Evolutionary conservation across 441 rosid genomes (phyloP).

Genomic region (Monsonia emarginata): DNA sequence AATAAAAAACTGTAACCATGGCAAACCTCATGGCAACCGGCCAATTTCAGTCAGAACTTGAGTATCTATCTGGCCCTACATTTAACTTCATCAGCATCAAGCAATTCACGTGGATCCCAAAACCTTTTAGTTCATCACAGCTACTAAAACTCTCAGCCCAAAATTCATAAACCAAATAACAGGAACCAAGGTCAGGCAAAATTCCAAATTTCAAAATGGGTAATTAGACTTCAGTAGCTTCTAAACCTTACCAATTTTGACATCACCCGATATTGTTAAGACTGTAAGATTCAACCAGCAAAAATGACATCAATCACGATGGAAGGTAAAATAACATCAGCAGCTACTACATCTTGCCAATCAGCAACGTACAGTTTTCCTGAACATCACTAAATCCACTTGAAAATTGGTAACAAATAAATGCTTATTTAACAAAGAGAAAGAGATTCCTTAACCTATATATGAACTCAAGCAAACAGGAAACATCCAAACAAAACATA

Average conservation of each 20-base stretch:
- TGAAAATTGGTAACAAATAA: neutral
- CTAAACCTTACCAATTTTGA: neutral
- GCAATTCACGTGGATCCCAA: neutral
- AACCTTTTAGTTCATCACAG: conserved; percentile 2
- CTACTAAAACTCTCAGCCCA: neutral
- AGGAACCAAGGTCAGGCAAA: neutral
- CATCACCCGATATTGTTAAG: neutral
- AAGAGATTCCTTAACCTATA: neutral
- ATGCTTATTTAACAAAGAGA: neutral
- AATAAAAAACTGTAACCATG: neutral
- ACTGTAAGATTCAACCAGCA: neutral
- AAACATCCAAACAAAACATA: neutral
- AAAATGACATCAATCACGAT: neutral
- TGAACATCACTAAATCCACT: neutral
- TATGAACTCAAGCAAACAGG: neutral
- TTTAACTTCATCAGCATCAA: conserved; percentile 1
- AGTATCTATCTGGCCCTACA: neutral
- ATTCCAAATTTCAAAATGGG: neutral
- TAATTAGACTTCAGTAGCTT: neutral
- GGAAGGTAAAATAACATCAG: neutral
- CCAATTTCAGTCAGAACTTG: neutral
- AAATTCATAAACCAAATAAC: neutral
- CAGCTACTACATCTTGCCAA: conserved; percentile 6
- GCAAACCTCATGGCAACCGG: neutral
- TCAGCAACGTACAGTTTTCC: neutral